phyloP scores from a whole-genome alignment of 345 rosid genomes.

The Murraya koenigii region DNA sequence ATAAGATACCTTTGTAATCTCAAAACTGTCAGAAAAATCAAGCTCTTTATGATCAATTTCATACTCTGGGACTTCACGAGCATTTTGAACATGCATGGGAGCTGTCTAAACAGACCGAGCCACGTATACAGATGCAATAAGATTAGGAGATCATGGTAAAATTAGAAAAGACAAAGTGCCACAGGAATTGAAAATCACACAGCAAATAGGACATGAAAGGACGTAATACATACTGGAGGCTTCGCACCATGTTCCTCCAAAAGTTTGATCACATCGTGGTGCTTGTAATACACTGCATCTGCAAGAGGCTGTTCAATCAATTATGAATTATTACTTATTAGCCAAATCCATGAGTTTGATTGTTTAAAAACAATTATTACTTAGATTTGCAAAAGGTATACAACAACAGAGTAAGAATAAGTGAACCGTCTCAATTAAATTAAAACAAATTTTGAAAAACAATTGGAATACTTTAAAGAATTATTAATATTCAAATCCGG shows the following conservation, averaged over 20 bases:
- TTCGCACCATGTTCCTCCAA: slow-evolving; percentile 76
- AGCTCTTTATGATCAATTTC: slow-evolving; percentile 75
- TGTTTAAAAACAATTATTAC: neutral
- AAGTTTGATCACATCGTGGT: slow-evolving; percentile 65
- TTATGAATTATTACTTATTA: slow-evolving; percentile 18
- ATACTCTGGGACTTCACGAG: slow-evolving; percentile 76
- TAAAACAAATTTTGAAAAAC: neutral
- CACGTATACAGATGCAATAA: neutral
- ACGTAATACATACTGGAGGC: slow-evolving; percentile 47
- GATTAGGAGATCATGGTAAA: neutral
- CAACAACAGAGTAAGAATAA: neutral
- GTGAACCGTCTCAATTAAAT: neutral
- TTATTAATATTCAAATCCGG: too few species aligned
- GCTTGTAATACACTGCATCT: slow-evolving; percentile 71
- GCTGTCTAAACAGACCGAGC: slow-evolving; percentile 43
- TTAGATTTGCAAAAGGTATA: neutral
- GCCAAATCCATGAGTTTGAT: neutral
- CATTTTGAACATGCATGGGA: slow-evolving; percentile 72
- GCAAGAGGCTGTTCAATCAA: slow-evolving; percentile 72
- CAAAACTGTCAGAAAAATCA: slow-evolving; percentile 66
- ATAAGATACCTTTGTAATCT: slow-evolving; percentile 64
- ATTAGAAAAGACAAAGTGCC: neutral
- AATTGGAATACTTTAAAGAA: neutral
- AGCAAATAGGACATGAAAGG: neutral
- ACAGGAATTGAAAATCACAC: neutral